Conservation (phyloP, 805 yeast genomes). For the Sungouiella thailandica region DNA sequence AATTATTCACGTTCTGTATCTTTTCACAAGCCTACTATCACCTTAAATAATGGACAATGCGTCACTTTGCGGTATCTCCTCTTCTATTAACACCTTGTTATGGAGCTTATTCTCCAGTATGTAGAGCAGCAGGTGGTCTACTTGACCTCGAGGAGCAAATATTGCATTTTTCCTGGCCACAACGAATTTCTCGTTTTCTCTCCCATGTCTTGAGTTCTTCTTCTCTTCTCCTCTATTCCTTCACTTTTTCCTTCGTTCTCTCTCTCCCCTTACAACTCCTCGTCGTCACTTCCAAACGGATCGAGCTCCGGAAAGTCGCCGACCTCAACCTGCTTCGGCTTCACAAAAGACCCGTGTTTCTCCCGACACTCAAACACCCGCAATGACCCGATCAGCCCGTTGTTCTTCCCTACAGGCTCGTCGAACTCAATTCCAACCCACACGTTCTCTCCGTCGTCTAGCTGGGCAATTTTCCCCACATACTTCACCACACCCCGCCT, state of each 20-base stretch:
- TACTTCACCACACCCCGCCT: slow-evolving; percentile 69
- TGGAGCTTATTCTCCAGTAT: no score
- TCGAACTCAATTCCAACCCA: slow-evolving; percentile 90
- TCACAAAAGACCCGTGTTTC: slow-evolving; percentile 74
- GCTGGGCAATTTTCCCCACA: slow-evolving; percentile 62
- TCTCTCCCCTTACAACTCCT: slow-evolving; percentile 5
- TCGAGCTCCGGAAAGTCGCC: slow-evolving; percentile 59
- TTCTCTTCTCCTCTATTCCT: no score
- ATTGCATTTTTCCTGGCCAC: not conserved
- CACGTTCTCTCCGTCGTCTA: slow-evolving; percentile 42
- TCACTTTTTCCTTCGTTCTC: not conserved
- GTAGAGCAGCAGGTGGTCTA: no score
- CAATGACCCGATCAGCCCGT: slow-evolving; percentile 65
- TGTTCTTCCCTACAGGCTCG: slow-evolving; percentile 82
- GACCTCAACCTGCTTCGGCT: slow-evolving; percentile 61
- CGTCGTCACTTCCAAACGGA: slow-evolving; percentile 43
- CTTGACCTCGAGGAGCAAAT: not conserved
- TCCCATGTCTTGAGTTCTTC: no score
- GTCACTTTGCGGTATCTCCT: no score
- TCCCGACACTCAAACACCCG: slow-evolving; percentile 52
- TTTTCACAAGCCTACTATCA: no score
- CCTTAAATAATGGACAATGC: no score
- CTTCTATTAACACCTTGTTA: no score
- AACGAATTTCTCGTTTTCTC: not conserved
- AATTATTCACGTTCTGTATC: no score